Percentiles rank a stretch among this genome's conserved stretches.
Evolutionary conservation across 768 basidiomycete genomes (phyloP).

Genomic region (Gloeopeniophorella convolvens): DNA sequence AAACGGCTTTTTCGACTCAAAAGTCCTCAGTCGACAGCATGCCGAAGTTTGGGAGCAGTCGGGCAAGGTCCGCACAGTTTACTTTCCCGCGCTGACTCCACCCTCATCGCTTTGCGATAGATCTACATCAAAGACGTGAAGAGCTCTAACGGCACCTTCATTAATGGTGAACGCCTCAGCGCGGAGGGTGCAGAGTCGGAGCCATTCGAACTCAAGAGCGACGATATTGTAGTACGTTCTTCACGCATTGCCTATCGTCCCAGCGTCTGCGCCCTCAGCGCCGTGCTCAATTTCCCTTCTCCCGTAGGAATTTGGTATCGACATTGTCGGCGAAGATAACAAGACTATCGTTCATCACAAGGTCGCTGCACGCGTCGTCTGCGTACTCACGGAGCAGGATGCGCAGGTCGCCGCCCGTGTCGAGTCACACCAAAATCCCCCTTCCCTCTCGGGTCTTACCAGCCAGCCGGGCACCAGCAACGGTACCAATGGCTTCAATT

Average conservation of each 20-base stretch:
- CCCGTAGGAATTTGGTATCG: slow-evolving; percentile 93
- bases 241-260: background rate
- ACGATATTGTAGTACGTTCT: slow-evolving; percentile 85
- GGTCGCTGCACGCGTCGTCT: slow-evolving; percentile 90
- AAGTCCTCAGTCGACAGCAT: slow-evolving; percentile 89
- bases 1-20: slow-evolving; percentile 97
- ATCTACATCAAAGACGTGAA: slow-evolving; percentile 99
- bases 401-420: slow-evolving; percentile 64
- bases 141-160: slow-evolving; percentile 96
- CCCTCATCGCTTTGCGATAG: slow-evolving; percentile 36
- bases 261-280: background rate
- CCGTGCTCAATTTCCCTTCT: background rate
- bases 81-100: slow-evolving; percentile 15
- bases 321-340: slow-evolving; percentile 98
- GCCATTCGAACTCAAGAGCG: slow-evolving; percentile 88
- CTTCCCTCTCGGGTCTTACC: slow-evolving; percentile 24
- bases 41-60: slow-evolving; percentile 98
- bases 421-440: slow-evolving; percentile 54
- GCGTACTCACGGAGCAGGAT: slow-evolving; percentile 84
- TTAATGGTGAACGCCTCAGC: slow-evolving; percentile 90
- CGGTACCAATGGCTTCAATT: slow-evolving; percentile 36
- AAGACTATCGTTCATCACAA: slow-evolving; percentile 98
- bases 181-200: slow-evolving; percentile 87
- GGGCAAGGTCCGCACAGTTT: slow-evolving; percentile 57
- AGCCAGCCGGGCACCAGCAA: slow-evolving; percentile 36